These are phyloP conservation scores for Entelexis paramagnoliae DNA, from an alignment of 1,139 yeast genomes.

Conservation along the genomic window DNA sequence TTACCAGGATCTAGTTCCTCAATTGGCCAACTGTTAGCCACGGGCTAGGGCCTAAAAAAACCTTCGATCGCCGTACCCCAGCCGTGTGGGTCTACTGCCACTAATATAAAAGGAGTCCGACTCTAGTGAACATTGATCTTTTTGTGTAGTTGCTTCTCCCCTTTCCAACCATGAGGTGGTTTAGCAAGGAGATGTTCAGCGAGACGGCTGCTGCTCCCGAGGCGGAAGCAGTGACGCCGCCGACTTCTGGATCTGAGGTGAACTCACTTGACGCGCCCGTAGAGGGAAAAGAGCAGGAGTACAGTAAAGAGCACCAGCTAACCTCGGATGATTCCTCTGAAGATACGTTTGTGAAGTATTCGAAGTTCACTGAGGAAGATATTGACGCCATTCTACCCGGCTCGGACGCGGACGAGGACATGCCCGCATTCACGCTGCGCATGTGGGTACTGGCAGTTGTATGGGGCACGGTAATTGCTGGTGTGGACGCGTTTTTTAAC, in stretches of 20 bases:
- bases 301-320: neutral
- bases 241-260: neutral
- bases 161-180: neutral
- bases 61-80: neutral
- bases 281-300: neutral
- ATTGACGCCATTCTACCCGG: slow-evolving; percentile 19
- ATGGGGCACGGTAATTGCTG: slow-evolving; percentile 51
- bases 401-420: slow-evolving; percentile 13
- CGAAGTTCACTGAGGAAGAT: slow-evolving; percentile 15
- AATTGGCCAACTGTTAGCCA: neutral
- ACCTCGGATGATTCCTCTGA: neutral
- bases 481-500: slow-evolving; percentile 50
- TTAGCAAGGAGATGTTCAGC: neutral
- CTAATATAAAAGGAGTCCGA: neutral
- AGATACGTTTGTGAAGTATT: neutral
- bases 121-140: neutral
- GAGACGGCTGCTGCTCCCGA: slow-evolving; percentile 2
- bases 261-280: neutral
- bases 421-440: slow-evolving; percentile 38
- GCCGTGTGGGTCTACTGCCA: neutral
- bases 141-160: neutral
- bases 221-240: slow-evolving; percentile 1
- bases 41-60: neutral
- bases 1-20: neutral
- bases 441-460: slow-evolving; percentile 47